A percentile compares a stretch with the other conserved stretches of the same genome.
Conservation (phyloP, 257 asterid genomes). For the Primulina huaijiensis region DNA sequence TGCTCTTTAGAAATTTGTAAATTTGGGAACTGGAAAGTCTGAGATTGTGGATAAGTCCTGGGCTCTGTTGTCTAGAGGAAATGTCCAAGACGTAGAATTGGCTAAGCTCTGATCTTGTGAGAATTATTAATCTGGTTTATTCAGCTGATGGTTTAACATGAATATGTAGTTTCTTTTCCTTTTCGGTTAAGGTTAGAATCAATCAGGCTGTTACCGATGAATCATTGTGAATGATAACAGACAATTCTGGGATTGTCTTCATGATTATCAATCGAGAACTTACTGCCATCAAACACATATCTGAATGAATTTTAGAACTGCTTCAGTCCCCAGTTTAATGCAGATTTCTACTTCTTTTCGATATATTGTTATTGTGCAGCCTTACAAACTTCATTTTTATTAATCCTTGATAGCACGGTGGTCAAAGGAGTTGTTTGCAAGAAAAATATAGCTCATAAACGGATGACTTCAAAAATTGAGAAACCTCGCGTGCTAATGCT, state of each 20-base stretch:
- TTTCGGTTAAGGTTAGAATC: not conserved
- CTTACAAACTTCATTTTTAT: constrained; percentile 19
- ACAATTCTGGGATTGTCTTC: not conserved
- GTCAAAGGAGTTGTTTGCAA: constrained; percentile 92
- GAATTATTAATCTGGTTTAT: not conserved
- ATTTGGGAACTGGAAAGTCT: not conserved
- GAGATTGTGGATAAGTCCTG: not conserved
- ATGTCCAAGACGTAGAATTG: not conserved
- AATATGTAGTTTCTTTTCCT: not conserved
- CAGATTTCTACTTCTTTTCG: not conserved
- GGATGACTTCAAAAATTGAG: constrained; percentile 88
- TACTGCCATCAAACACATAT: not conserved
- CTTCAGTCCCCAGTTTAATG: constrained; percentile 1
- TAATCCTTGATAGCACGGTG: constrained; percentile 53
- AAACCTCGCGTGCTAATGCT: constrained; percentile 84
- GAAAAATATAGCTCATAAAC: constrained; percentile 92
- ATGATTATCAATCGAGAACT: not conserved
- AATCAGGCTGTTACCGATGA: not conserved
- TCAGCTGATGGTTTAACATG: not conserved
- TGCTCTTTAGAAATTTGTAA: not conserved
- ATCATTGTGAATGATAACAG: not conserved
- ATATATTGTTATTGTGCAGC: constrained; percentile 14
- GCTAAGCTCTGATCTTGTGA: not conserved
- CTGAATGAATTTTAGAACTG: not conserved
- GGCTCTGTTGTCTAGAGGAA: not conserved